Base-by-base conservation (phyloP, 169 alveolate genomes). In the Plasmodium adleri region DNA sequence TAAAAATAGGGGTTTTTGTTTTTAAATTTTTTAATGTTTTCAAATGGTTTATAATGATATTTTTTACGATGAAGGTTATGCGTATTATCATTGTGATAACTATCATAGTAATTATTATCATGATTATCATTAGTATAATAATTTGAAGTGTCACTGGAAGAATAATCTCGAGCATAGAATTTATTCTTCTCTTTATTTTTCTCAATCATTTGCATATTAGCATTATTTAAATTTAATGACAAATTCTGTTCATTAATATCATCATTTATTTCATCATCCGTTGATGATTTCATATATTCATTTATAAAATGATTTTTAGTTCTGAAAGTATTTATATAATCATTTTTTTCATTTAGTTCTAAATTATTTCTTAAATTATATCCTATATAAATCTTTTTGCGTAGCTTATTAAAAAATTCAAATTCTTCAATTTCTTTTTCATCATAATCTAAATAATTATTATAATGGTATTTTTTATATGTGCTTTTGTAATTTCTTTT, bases 341-440 rank as follows among this genome's bases (percentile, higher is more conserved):
- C 74, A 70, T 83, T 83, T 20, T 83, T 60, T 20, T 83, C 78
- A 67, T 83, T 70, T 49, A 83, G 20, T 7, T 49, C 67, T 49
- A 56, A 49, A 62, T 67, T 68, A 47, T 67, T 54, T 58, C 91
- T 83, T 58, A 68, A 62, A 63, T 83, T 83, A 28, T 83, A 83
- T n/a, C 91, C 91, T 62, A 68, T n/a, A 62, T 83, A 83, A 20
- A 70, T 58, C 39, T 68, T 54, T 5, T 70, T 56, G 43, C 62
- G 32, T 17, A 68, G 10, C 43, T 63, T 67, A 68, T 56, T 67
- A 39, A 67, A 83, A 83, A 67, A 83, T 10, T 39, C 58, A 45
- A 68, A 58, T 68, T 83, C 85, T 66, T 78, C 89, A 2, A 78
- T 52, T 64, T 78, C 89, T 22, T 45, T 60, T 66, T 66, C 74